Evolutionary conservation across 768 basidiomycete species (phyloP).

Genomic region (Pleurotus tuoliensis): DNA sequence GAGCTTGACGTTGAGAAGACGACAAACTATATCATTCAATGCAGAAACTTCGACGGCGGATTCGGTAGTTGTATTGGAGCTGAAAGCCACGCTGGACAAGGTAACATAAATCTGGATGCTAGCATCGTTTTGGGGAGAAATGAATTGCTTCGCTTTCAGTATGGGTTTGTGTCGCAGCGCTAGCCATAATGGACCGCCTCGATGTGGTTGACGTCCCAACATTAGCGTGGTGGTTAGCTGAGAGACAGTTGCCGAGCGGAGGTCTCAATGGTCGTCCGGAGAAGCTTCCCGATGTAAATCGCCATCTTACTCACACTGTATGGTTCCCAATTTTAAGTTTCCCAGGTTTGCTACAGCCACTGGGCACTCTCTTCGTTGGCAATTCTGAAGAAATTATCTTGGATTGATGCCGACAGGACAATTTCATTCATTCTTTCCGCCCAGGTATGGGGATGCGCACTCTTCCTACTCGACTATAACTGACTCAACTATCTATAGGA

Average conservation of each 20-base stretch:
- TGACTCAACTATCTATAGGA: conserved; percentile 49
- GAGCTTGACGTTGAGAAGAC: conserved; percentile 66
- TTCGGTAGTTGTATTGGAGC: conserved; percentile 83
- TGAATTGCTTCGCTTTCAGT: conserved; percentile 40
- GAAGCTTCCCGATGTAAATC: conserved; percentile 89
- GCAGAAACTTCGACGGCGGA: conserved; percentile 94
- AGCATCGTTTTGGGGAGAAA: no score
- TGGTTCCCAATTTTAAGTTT: neutral
- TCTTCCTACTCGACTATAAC: neutral
- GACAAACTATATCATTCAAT: conserved; percentile 66
- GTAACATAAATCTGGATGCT: conserved; percentile 30
- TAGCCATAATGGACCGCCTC: conserved; percentile 82
- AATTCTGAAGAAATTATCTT: conserved; percentile 75
- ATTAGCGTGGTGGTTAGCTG: conserved; percentile 90
- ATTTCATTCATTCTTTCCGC: conserved; percentile 82
- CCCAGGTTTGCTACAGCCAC: conserved; percentile 95
- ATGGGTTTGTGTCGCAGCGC: conserved; percentile 82
- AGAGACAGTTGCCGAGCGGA: conserved; percentile 89
- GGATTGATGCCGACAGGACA: conserved; percentile 86
- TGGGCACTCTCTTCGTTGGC: conserved; percentile 91
- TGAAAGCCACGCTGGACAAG: conserved; percentile 91
- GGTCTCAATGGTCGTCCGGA: conserved; percentile 97
- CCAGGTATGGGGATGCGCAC: conserved; percentile 46
- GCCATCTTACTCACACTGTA: neutral
- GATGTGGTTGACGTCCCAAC: conserved; percentile 68